These are phyloP conservation scores for Volvox africanus DNA, from an alignment of 139 green algal genomes.

Conservation along the genomic window DNA sequence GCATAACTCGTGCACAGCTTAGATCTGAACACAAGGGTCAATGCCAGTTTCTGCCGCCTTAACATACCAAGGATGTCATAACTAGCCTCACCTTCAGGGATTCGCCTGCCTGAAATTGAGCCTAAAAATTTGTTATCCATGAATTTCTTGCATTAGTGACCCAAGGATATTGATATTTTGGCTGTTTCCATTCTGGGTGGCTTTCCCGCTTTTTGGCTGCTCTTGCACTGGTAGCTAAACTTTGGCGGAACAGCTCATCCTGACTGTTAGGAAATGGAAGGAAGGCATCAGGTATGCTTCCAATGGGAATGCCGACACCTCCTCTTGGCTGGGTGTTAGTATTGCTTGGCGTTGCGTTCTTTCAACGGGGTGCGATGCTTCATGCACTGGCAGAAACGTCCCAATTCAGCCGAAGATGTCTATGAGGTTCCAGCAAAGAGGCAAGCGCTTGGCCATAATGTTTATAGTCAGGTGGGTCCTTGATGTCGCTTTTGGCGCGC, in stretches of 20 bases:
- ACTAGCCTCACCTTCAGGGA: too few species aligned
- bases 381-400: conserved; percentile 10
- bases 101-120: too few species aligned
- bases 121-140: too few species aligned
- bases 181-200: neutral
- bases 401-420: neutral
- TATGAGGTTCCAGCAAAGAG: conserved; percentile 30
- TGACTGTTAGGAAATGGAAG: neutral
- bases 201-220: conserved; percentile 9
- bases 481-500: neutral
- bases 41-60: too few species aligned
- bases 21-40: too few species aligned
- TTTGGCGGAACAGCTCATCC: neutral
- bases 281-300: conserved; percentile 13
- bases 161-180: too few species aligned
- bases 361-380: neutral
- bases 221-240: too few species aligned
- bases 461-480: conserved; percentile 24
- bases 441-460: neutral
- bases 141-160: too few species aligned
- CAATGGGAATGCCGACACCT: neutral
- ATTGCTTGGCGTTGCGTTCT: neutral
- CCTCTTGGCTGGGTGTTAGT: neutral
- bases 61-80: too few species aligned
- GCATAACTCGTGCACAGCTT: too few species aligned